phyloP scores from a whole-genome alignment of 345 rosid genomes.

The Populus davidiana region DNA sequence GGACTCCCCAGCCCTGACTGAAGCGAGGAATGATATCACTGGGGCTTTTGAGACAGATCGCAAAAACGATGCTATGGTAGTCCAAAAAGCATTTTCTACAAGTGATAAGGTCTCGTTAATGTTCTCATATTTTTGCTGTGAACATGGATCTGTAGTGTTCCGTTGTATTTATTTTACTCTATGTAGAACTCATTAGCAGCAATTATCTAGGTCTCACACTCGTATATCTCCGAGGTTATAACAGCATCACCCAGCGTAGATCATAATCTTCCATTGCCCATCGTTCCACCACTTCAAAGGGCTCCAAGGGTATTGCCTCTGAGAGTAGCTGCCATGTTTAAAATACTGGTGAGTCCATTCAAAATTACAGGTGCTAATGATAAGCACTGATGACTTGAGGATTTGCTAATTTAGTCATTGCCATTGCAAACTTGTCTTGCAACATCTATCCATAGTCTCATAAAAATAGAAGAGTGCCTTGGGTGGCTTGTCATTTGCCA shows the following conservation, averaged over 20 bases:
- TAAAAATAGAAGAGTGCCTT: neutral
- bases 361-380: neutral
- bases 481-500: neutral
- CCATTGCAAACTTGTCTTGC: neutral
- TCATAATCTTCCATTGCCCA: slow-evolving; percentile 43
- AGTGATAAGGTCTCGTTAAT: slow-evolving; percentile 49
- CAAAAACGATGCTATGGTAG: slow-evolving; percentile 80
- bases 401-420: neutral
- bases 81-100: slow-evolving; percentile 81
- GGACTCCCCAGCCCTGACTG: slow-evolving; percentile 45
- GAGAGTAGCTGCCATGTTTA: slow-evolving; percentile 87
- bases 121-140: neutral
- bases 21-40: slow-evolving; percentile 39
- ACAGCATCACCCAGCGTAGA: slow-evolving; percentile 55
- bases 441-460: neutral
- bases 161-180: slow-evolving; percentile 7
- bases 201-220: slow-evolving; percentile 54
- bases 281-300: slow-evolving; percentile 67
- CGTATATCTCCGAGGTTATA: slow-evolving; percentile 64
- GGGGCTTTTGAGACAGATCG: slow-evolving; percentile 58
- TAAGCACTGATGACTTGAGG: neutral
- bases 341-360: slow-evolving; percentile 61
- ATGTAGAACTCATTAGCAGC: slow-evolving; percentile 10
- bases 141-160: slow-evolving; percentile 7
- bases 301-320: slow-evolving; percentile 61